Base-by-base conservation (phyloP, 2,329 filamentous ascomycete species). In the Cercospora brassicicola region DNA sequence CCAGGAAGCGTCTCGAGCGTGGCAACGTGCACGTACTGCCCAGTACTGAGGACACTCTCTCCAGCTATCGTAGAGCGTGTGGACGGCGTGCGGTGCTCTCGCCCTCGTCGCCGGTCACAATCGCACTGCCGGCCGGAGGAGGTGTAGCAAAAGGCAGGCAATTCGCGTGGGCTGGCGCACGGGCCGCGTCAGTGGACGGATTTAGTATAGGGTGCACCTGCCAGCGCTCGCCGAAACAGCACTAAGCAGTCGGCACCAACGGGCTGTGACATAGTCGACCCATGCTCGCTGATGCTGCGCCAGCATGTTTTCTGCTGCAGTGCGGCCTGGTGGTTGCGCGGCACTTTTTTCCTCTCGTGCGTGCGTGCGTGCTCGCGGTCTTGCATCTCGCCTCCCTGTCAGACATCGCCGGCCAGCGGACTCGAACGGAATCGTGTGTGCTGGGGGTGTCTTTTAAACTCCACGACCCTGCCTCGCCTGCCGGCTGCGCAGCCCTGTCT, bases 391-490 rank as follows among this genome's bases (percentile, higher is more conserved):
- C 36, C 36, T 42, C 48, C 48, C 48, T 53, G 20, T 26, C 48
- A 15, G 48, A 11, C 48, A 11, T 53, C 9, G 18, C n/a, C 48
- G 23, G 48, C 4, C 18, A 20, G 48, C 53, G 53, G 53, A 57
- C 53, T 57, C 53, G 53, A 26, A 33, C 53, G 53, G 53, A 31
- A 57, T 23, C 20, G 13, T 2, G 10, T 5, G 20, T 53, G 48
- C 48, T 63, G 45, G 60, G 53, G 53, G 53, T 51, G 45, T 20
- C 45, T 13, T 42, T 56, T 57, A 64, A 64, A 64, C 62, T 64
- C 62, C 26, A 31, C 62, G 62, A 64, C 62, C 62, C 62, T 64
- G 62, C 62, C 62, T 64, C 62, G 62, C 51, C 62, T 64, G n/a
- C 62, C 62, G 62, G 62, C 60, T 23, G 23, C 28, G 42, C 42